These are phyloP conservation scores for Pochonia chlamydosporia DNA, from an alignment of 2,329 filamentous ascomycete genomes.

Conservation along the genomic window DNA sequence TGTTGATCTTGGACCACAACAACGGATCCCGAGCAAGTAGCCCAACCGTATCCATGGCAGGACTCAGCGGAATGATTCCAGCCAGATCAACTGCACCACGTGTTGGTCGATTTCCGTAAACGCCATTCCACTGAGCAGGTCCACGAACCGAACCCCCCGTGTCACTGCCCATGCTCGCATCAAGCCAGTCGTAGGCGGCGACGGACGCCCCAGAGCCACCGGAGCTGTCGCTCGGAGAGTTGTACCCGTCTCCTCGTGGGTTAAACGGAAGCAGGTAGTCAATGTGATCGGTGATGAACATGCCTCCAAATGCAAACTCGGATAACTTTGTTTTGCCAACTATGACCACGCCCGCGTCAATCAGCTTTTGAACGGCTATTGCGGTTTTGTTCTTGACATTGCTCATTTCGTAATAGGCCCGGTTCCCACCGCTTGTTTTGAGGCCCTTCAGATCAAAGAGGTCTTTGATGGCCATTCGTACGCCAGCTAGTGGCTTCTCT, in stretches of 20 bases:
- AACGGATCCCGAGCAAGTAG: neutral
- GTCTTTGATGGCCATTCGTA: slow-evolving; percentile 9
- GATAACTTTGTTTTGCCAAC: neutral
- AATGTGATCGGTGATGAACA: slow-evolving; percentile 10
- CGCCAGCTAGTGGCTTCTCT: neutral
- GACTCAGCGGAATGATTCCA: neutral
- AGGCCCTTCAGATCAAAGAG: slow-evolving; percentile 9
- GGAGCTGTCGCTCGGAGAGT: slow-evolving; percentile 39
- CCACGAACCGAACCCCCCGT: neutral
- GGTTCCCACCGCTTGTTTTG: slow-evolving; percentile 10
- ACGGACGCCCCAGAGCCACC: slow-evolving; percentile 32
- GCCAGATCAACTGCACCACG: neutral
- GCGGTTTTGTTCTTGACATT: neutral
- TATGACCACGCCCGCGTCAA: neutral
- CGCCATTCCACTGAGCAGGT: neutral
- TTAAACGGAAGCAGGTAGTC: slow-evolving; percentile 38
- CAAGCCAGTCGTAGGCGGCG: slow-evolving; percentile 38
- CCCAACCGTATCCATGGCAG: neutral
- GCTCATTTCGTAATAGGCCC: slow-evolving; percentile 8
- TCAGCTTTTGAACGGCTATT: neutral
- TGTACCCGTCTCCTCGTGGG: slow-evolving; percentile 41
- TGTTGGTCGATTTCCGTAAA: neutral
- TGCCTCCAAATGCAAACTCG: neutral
- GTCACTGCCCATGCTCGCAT: slow-evolving; percentile 12
- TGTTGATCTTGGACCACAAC: neutral